phyloP scores from a whole-genome alignment of 2,329 filamentous ascomycete genomes.

The Purpureocillium lavendulum region DNA sequence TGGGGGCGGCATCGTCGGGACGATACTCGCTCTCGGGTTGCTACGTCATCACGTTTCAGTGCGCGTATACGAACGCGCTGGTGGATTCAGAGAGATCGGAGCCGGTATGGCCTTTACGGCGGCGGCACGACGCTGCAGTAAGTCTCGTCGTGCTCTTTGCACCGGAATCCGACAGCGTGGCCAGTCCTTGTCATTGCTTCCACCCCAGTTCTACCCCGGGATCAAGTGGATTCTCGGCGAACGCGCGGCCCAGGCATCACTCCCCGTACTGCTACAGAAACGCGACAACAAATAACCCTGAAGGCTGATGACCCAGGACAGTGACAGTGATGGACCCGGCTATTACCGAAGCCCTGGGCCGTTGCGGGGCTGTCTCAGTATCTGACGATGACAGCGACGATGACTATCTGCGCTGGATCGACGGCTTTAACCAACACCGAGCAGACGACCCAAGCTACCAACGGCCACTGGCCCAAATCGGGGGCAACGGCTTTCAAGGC shows the following conservation, averaged over 20 bases:
- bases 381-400: conserved; percentile 7
- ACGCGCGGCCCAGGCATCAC: too few relatives aligned
- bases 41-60: conserved; percentile 31
- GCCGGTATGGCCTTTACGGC: conserved; percentile 43
- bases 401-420: conserved; percentile 13
- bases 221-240: too few relatives aligned
- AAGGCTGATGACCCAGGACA: conserved; percentile 33
- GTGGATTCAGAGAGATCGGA: conserved; percentile 35
- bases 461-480: conserved; percentile 9
- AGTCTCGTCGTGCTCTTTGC: too few relatives aligned
- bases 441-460: background rate
- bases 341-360: conserved; percentile 25
- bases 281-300: too few relatives aligned
- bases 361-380: background rate
- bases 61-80: conserved; percentile 37
- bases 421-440: conserved; percentile 3
- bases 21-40: conserved; percentile 38
- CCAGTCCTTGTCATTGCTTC: too few relatives aligned
- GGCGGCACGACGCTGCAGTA: conserved; percentile 21
- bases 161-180: too few relatives aligned
- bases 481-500: conserved; percentile 20
- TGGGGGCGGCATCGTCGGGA: conserved; percentile 42
- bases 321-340: conserved; percentile 27
- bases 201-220: too few relatives aligned
- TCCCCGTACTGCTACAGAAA: too few relatives aligned